These are phyloP conservation scores for Chlamydomonas sp. DNA, from an alignment of 139 green algal genomes.

Conservation along the genomic window DNA sequence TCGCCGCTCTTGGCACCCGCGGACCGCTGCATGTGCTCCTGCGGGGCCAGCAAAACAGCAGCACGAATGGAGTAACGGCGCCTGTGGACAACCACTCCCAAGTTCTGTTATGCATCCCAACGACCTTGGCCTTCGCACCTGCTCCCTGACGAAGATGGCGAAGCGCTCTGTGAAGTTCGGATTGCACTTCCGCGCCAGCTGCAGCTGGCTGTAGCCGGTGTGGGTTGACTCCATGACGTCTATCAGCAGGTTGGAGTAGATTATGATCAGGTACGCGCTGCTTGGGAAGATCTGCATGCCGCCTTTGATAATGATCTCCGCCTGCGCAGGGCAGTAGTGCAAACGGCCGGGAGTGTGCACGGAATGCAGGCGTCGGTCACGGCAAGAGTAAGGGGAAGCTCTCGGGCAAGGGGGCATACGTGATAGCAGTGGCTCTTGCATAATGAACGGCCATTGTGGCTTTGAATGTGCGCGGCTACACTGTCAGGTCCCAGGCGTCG, in stretches of 20 bases:
- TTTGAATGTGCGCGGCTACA: not conserved
- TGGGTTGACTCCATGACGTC: slow-evolving; percentile 21
- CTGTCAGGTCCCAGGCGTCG: not conserved
- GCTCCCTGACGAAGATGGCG: slow-evolving; percentile 46
- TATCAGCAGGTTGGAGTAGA: slow-evolving; percentile 31
- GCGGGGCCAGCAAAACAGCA: too few relatives aligned
- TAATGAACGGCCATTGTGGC: not conserved
- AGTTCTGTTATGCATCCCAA: too few relatives aligned
- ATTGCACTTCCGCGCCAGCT: slow-evolving; percentile 34
- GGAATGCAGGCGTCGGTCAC: not conserved
- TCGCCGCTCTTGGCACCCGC: slow-evolving; percentile 11
- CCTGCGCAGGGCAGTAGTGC: not conserved
- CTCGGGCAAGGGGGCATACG: not conserved
- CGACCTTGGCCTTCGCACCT: not conserved
- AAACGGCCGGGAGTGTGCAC: not conserved
- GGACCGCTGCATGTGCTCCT: slow-evolving; percentile 33
- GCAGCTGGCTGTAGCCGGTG: slow-evolving; percentile 36
- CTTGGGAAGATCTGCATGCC: slow-evolving; percentile 34
- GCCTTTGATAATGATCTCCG: slow-evolving; percentile 36
- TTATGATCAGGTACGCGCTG: not conserved
- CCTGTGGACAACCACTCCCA: too few relatives aligned
- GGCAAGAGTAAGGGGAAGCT: not conserved
- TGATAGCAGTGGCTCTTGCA: not conserved
- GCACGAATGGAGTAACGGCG: too few relatives aligned
- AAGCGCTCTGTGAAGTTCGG: slow-evolving; percentile 41